These are phyloP conservation scores for Rhododendron ferrugineum DNA, from an alignment of 148 eudicot genomes.

Conservation along the genomic window DNA sequence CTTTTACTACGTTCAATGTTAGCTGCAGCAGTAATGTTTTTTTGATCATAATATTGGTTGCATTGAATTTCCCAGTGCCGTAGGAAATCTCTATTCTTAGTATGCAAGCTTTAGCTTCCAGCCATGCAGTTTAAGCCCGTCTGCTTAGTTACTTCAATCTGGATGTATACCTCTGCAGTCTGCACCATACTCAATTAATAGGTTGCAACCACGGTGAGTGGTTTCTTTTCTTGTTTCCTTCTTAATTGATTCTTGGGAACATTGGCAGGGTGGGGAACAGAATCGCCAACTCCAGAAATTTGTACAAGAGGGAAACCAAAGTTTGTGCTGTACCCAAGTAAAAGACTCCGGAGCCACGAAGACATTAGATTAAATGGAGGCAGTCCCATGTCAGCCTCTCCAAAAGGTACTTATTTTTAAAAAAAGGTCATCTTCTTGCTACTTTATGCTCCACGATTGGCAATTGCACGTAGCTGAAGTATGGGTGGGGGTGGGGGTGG, in stretches of 20 bases:
- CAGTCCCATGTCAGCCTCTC: conserved; percentile 35
- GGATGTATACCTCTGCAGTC: neutral
- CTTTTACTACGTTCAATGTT: neutral
- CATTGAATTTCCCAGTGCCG: neutral
- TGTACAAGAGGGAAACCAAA: conserved; percentile 19
- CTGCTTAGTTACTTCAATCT: neutral
- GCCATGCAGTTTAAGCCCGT: neutral
- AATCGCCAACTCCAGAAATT: conserved; percentile 32
- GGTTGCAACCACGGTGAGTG: neutral
- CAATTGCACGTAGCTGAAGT: neutral
- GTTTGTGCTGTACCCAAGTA: conserved; percentile 18
- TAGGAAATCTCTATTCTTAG: neutral
- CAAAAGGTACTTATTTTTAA: conserved; percentile 27
- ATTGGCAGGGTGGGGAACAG: conserved; percentile 24
- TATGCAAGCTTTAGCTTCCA: neutral
- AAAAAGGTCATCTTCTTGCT: neutral
- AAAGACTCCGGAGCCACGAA: conserved; percentile 30
- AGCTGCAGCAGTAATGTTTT: neutral
- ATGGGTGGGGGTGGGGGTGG: neutral
- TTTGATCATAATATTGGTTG: neutral
- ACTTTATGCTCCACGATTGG: neutral
- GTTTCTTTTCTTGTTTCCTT: neutral
- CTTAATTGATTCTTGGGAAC: conserved; percentile 1
- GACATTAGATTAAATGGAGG: conserved; percentile 20
- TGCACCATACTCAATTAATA: neutral